Conservation (phyloP, 495 filamentous ascomycete genomes). For the Penicillium simplicissimum region DNA sequence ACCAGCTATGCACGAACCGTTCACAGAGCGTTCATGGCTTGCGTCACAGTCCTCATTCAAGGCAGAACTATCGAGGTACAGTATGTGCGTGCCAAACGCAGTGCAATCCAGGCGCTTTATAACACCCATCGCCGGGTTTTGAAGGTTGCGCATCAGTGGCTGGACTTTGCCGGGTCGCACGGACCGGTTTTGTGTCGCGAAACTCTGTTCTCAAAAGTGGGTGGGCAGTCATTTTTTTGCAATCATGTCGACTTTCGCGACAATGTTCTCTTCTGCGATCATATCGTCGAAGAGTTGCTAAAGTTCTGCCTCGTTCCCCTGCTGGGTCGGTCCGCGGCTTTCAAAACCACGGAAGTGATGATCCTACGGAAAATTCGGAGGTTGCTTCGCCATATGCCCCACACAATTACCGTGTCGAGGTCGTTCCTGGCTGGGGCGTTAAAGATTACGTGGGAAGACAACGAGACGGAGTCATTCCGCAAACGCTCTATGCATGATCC, state of each 20-base stretch:
- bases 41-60: too few species aligned
- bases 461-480: constrained; percentile 1
- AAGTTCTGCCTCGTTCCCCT: background rate
- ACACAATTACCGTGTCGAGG: background rate
- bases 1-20: too few species aligned
- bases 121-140: background rate
- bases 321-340: background rate
- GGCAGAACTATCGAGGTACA: too few species aligned
- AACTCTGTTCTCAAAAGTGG: background rate
- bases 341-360: background rate
- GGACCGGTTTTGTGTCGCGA: background rate
- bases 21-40: too few species aligned
- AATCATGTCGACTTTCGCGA: background rate
- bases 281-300: background rate
- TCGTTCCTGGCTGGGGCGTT: background rate
- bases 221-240: background rate
- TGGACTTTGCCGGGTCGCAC: background rate
- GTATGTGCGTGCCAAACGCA: too few species aligned
- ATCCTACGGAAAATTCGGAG: background rate
- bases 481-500: background rate
- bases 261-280: constrained; percentile 1
- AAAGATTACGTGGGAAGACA: background rate
- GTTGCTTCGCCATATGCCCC: background rate
- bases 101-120: background rate
- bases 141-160: background rate